Conservation (phyloP, 208 protist species). For the Hexamita inflata region DNA sequence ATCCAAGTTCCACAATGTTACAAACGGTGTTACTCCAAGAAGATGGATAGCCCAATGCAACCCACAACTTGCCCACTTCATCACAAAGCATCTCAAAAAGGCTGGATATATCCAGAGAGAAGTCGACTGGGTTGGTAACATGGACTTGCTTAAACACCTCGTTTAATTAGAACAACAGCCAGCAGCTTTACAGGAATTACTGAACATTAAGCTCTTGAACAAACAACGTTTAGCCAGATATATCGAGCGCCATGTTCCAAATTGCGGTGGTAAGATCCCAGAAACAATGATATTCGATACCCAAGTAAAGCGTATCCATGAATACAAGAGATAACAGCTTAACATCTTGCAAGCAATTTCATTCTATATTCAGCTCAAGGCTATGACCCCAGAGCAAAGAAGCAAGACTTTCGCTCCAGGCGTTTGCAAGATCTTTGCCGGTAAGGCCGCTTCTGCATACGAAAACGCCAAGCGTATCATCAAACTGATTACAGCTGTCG, state of each 20-base stretch:
- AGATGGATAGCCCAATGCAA: conserved; percentile 62
- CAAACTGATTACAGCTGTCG: conserved; percentile 62
- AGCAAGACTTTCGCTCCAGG: conserved; percentile 26
- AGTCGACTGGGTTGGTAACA: conserved; percentile 49
- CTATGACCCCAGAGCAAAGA: conserved; percentile 39
- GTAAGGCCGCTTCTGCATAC: conserved; percentile 65
- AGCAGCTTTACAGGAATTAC: not conserved
- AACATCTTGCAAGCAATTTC: conserved; percentile 58
- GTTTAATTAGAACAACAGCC: conserved; percentile 42
- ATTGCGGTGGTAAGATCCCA: conserved; percentile 46
- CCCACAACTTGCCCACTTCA: conserved; percentile 46
- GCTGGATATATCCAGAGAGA: conserved; percentile 4
- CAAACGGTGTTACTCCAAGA: conserved; percentile 66
- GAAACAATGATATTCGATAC: conserved; percentile 55
- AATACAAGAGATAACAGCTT: conserved; percentile 70
- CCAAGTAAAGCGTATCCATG: conserved; percentile 67
- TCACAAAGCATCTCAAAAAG: conserved; percentile 47
- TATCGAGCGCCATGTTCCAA: conserved; percentile 42
- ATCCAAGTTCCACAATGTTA: conserved; percentile 63
- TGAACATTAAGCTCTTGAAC: conserved; percentile 37
- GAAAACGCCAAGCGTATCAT: conserved; percentile 64
- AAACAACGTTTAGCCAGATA: conserved; percentile 53
- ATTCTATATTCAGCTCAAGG: conserved; percentile 52
- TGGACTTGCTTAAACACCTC: conserved; percentile 49
- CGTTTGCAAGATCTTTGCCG: conserved; percentile 57